phyloP scores from a whole-genome alignment of 2,329 filamentous ascomycete species.

The Cyclaneusma minus region DNA sequence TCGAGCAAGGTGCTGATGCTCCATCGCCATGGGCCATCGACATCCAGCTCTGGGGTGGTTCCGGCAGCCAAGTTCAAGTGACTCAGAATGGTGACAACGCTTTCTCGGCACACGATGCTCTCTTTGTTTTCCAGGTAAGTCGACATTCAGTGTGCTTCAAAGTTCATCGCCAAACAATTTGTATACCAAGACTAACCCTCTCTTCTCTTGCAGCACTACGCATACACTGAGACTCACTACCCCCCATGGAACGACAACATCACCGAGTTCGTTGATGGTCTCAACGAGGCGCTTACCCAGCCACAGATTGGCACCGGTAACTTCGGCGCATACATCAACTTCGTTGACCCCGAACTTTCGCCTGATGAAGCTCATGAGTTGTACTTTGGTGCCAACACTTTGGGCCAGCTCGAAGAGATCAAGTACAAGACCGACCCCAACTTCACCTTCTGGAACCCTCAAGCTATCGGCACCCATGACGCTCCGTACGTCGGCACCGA shows the following conservation, averaged over 20 bases:
- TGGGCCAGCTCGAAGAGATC: constrained; percentile 8
- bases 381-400: constrained; percentile 12
- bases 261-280: constrained; percentile 5
- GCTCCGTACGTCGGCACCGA: no score
- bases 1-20: constrained; percentile 3
- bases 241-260: constrained; percentile 7
- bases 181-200: no score
- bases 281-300: constrained; percentile 8
- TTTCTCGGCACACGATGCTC: constrained; percentile 8
- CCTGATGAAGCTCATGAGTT: constrained; percentile 5
- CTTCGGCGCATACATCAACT: constrained; percentile 13
- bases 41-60: constrained; percentile 12
- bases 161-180: no score
- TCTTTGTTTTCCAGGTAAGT: constrained; percentile 12
- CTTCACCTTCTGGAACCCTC: constrained; percentile 7
- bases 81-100: constrained; percentile 3
- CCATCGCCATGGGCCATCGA: constrained; percentile 9
- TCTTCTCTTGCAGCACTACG: no score
- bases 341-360: constrained; percentile 10
- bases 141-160: no score
- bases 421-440: constrained; percentile 7
- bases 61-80: constrained; percentile 6
- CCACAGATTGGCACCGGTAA: constrained; percentile 13
- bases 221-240: constrained; percentile 3
- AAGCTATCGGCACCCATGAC: no score